Base-by-base conservation (phyloP, 2,329 filamentous ascomycete species). In the Ophiostoma triangulosporum region DNA sequence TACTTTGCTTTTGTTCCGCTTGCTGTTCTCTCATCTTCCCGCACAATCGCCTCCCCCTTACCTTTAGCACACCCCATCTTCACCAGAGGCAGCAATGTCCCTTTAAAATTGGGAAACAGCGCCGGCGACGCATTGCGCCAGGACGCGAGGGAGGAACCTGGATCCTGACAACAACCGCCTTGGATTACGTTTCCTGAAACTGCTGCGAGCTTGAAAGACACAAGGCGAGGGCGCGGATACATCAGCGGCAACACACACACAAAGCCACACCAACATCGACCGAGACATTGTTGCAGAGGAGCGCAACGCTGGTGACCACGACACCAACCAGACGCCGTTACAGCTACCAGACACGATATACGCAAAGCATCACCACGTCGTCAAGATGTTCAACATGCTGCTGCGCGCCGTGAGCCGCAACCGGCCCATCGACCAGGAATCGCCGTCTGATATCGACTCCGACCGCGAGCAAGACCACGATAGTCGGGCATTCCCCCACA, bases 381-480 rank as follows among this genome's bases (percentile, higher is more conserved):
- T 22, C 38, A 48, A 40, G 52, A 67, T 68, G 63, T 58, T 68
- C 49, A 63, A 63, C 52, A 60, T 58, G 49, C 54, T 68, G 52
- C 53, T 66, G 29, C 63, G 64, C 50, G 62, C 66, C 55, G 60
- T 66, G 50, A 60, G 59, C 57, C 63, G 65, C 59, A 60, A 54
- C 53, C 59, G 57, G 43, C 58, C 59, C 27, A 49, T 51, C 48
- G 55, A 52, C 6, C 46, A 51, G 33, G 53, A 57, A n/a, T 52
- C 51, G 6, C 53, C 51, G 12, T 45, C 54, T 2, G 43, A 56
- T 22, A 55, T 56, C 49, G 59, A 64, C 24, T 54, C 56, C 17
- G 61, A 58, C 24, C 53, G 53, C 12, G 49, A 49, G 15, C 53
- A 54, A 7, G 56, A 56, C 31, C 57, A 57, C 22, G 58, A 61